Base-by-base conservation (phyloP, 345 rosid species). In the Syzygium aromaticum region DNA sequence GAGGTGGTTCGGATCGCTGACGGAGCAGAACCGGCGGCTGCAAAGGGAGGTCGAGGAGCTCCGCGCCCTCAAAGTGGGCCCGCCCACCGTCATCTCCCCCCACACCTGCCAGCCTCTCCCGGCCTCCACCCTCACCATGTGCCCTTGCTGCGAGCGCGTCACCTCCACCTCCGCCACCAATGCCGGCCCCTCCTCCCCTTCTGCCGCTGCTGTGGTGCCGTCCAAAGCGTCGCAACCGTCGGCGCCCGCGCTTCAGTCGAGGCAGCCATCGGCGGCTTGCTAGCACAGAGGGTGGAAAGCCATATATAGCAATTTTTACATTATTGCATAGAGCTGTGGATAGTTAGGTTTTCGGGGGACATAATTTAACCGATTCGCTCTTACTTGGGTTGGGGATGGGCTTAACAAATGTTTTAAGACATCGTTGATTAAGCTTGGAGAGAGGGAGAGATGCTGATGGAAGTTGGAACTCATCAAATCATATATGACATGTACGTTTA, bases 21-120 rank as follows among this genome's bases (percentile, higher is more conserved):
- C 98, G 2, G 99, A 96, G 86, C 98, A 98, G 87, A 98, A 98
- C 94, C 92, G 95, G 84, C 92, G 94, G 92, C 96, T 98, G 33
- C 98, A 95, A 52, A 90, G 94, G 88, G 99, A 98, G 90, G 98
- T 97, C 87, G 98, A 97, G 90, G 98, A 95, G 96, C 96, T 97
- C 9, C 89, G 98, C 87, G 96, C 98, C 30, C 93, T 96, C 93
- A 97, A 94, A 89, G 98, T 95, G 6, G 94, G 91, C 3, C 94
- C 96, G 15, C 90, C 96, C 22, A 94, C 94, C 22, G 90, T 92
- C 54, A 78, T 94, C 16, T 94, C 94, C 16, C 94, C 93, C 16
- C 93, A 92, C 87, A 88, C 91, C 33, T 89, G 92, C 12, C 90
- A 93, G 77, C 95, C 95, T 22, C 93, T 92, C 3, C 95, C 94